Evolutionary conservation across 768 basidiomycete species (phyloP).

Genomic region (Lyophyllum shimeji): DNA sequence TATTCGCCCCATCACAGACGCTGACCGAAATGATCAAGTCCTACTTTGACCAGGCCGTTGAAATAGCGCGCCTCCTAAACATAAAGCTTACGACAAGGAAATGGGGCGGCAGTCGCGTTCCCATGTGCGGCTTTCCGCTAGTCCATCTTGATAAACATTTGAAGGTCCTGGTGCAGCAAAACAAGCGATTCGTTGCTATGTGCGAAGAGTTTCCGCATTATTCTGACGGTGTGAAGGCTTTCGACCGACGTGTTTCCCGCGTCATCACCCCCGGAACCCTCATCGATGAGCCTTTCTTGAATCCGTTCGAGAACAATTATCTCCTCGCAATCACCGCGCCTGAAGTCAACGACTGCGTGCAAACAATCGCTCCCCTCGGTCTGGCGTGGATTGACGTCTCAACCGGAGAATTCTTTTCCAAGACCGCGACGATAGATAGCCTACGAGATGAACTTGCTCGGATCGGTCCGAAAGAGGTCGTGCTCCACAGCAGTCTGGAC

Average conservation of each 20-base stretch:
- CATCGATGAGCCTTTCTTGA: constrained; percentile 87
- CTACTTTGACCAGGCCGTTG: constrained; percentile 88
- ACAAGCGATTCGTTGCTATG: constrained; percentile 85
- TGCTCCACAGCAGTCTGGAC: constrained; percentile 51
- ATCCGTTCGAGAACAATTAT: constrained; percentile 87
- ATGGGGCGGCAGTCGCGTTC: constrained; percentile 67
- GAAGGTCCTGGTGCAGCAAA: constrained; percentile 80
- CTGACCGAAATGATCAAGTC: constrained; percentile 52
- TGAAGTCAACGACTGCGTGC: constrained; percentile 6
- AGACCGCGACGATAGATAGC: constrained; percentile 46
- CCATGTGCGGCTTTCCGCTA: constrained; percentile 92
- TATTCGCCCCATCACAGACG: background rate
- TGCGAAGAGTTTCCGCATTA: constrained; percentile 85
- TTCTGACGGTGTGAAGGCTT: constrained; percentile 52
- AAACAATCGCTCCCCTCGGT: constrained; percentile 39
- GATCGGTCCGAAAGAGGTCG: constrained; percentile 80
- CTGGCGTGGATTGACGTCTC: constrained; percentile 95
- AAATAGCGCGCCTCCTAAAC: constrained; percentile 72
- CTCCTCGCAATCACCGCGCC: constrained; percentile 62
- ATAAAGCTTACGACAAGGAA: constrained; percentile 81
- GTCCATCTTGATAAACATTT: constrained; percentile 83
- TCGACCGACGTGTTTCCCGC: constrained; percentile 80
- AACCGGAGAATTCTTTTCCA: constrained; percentile 90
- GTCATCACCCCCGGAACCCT: constrained; percentile 93
- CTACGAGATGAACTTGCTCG: constrained; percentile 83